Percentiles rank a stretch among this genome's conserved stretches.
Evolutionary conservation across 805 yeast genomes (phyloP).

Genomic region (Metschnikowia proteae): DNA sequence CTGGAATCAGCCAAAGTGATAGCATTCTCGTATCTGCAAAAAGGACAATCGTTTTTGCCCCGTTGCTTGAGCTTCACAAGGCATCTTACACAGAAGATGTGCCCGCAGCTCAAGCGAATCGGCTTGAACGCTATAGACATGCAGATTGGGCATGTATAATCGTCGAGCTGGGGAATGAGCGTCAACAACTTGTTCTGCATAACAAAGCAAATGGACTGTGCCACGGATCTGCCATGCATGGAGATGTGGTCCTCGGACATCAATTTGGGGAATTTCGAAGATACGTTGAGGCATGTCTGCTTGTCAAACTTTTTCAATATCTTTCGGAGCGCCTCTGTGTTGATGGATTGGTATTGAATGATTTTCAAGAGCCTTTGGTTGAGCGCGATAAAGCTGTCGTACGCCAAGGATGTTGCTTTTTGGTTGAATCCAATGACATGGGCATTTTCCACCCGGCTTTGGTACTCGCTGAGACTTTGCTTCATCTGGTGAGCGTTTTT

Average conservation of each 20-base stretch:
- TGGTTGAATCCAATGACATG: conserved; percentile 43
- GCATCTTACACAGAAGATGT: conserved; percentile 70
- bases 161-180: conserved; percentile 70
- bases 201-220: conserved; percentile 51
- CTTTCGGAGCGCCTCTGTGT: conserved; percentile 60
- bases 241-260: conserved; percentile 40
- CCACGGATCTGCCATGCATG: conserved; percentile 46
- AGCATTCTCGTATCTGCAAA: conserved; percentile 54
- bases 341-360: conserved; percentile 57
- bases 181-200: conserved; percentile 53
- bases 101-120: conserved; percentile 58
- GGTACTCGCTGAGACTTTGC: conserved; percentile 40
- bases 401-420: conserved; percentile 43
- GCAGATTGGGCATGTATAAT: conserved; percentile 73
- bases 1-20: conserved; percentile 55
- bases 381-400: conserved; percentile 47
- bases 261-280: conserved; percentile 44
- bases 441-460: conserved; percentile 35
- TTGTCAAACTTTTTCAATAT: conserved; percentile 75
- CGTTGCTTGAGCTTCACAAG: conserved; percentile 63
- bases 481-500: conserved; percentile 45
- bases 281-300: conserved; percentile 54
- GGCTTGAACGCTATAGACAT: conserved; percentile 70
- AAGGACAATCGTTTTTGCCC: conserved; percentile 59
- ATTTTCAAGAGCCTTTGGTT: conserved; percentile 55